Conservation (phyloP, 129 eudicot species). For the sunflower (Helianthus annuus) region HanXRQr2.0-SUNRISE NC_035448.2:20890681-20891180, state of each 20-base stretch:
- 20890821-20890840: neutral
- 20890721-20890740: neutral
- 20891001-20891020: too few relatives aligned
- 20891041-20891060: too few relatives aligned
- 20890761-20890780: neutral
- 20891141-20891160: too few relatives aligned
- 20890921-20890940: neutral
- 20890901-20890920: neutral
- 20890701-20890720: neutral
- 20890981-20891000: too few relatives aligned
- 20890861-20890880: neutral
- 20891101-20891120: too few relatives aligned
- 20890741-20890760: neutral
- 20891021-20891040: too few relatives aligned
- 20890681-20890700: neutral
- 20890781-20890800: neutral
- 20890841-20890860: neutral
- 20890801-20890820: slow-evolving; percentile 6
- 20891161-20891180: too few relatives aligned
- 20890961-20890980: too few relatives aligned
- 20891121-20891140: too few relatives aligned
- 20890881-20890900: neutral
- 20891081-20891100: too few relatives aligned
- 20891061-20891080: too few relatives aligned
- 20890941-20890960: neutral